Base-by-base conservation (phyloP, 371 early-diverging fungal species). In the Mortierella sp. region DNA sequence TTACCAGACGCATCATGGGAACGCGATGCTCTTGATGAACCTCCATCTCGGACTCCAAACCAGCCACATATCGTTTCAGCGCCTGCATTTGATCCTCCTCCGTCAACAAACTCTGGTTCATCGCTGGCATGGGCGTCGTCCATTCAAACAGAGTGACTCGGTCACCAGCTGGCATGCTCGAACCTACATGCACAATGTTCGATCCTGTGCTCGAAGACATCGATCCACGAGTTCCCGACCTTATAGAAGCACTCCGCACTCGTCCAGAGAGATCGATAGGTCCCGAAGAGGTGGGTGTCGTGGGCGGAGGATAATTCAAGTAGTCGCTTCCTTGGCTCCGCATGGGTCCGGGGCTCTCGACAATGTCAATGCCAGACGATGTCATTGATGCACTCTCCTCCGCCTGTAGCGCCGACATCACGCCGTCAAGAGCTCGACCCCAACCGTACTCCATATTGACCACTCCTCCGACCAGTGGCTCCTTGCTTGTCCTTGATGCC, bases 401-500 rank as follows among this genome's bases (percentile, higher is more conserved):
- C 19, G 79, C 83, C 28, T 73, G 76, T 42, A 50, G 26, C 0
- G 77, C 47, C 52, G 60, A 34, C 1, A 45, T 26, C 21, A 76
- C 52, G 24, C 47, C 84, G 75, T 92, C 89, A 44, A 92, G 88
- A 10, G 93, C 91, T 47, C 90, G 89, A 57, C 94, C 93, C 98
- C 98, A 98, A 2, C 98, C 98, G 77, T 96, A 97, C 80, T 97
- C 97, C 83, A 95, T 91, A 79, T 95, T 97, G 72, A 95, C 91
- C 5, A 96, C 93, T 50, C 95, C 96, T 44, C 97, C 97, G 13
- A 91, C 87, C 75, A 98, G 83, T 1, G 98, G 98, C 78, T 96
- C 97, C 84, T 95, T 96, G 77, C 94, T 95, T 74, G 94, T 92
- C 44, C 97, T 88, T 16, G 97, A 97, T 3, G 98, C 97, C 98